Base-by-base conservation (phyloP, 1,284 basidiomycete species). In the Golubevia pallescens region DNA sequence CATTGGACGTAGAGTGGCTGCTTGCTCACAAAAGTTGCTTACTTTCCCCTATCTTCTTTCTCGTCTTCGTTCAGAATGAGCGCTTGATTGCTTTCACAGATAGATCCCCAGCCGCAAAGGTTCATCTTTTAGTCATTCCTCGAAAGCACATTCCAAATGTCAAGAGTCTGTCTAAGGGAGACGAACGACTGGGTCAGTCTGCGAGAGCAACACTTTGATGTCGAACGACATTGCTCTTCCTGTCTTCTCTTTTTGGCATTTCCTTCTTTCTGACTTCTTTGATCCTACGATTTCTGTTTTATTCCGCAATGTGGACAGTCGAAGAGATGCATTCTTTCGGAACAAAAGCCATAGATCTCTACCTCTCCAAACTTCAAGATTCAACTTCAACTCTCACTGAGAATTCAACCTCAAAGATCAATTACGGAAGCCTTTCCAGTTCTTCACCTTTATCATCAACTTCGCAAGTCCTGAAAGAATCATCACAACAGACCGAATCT, bases 101-200 rank as follows among this genome's bases (percentile, higher is more conserved):
- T 82, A 87, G 88, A 32, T 88, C 87, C 51, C 91, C 92, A 4
- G 89, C 90, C 1, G 88, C 91, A 20, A 73, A 82, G 53, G 86
- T 89, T 54, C 92, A 93, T 81, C 86, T 92, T 19, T 88, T 91
- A 57, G 87, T 93, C 20, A 88, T 91, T 55, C 91, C 92, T 1
- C 89, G 89, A 71, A 73, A 66, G 6, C 92, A 93, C 74, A 88
- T 80, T 6, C 68, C 67, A 57, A 76, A 75, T 53, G 75, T 92
- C n/a, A 87, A 87, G 70, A 86, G 87, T 3, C 82, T 92, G 32
- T 77, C 69, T 7, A 74, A 80, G 57, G 68, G 80, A 8, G 88
- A 92, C 74, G 86, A 87, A 7, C 78, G 82, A n/a, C 84, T 91
- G 58, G 80, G 91, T 91, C 71, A 65, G 88, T 79, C 42, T 54